Evolutionary conservation across 73 alveolate species (phyloP).

Genomic region (Stentor roeselii): DNA sequence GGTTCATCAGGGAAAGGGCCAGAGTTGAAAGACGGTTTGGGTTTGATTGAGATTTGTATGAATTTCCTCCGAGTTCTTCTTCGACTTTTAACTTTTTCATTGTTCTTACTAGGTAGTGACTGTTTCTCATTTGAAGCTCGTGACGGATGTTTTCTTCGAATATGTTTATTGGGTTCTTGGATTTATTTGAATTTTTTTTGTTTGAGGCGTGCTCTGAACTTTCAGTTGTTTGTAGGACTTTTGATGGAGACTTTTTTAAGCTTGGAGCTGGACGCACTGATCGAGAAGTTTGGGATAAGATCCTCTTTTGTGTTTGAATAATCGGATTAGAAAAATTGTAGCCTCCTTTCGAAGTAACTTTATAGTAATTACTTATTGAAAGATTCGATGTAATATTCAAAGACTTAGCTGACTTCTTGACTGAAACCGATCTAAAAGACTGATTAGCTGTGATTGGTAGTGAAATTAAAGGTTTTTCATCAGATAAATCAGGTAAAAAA

Average conservation of each 20-base stretch:
- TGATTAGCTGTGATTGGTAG: too few relatives aligned
- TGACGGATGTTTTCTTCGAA: conserved; percentile 1
- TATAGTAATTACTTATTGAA: neutral
- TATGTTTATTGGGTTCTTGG: neutral
- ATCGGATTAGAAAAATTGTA: neutral
- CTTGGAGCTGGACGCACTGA: neutral
- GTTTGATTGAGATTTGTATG: neutral
- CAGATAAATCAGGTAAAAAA: too few relatives aligned
- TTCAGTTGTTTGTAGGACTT: neutral
- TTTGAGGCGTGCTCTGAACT: neutral
- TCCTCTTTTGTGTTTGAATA: neutral
- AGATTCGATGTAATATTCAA: too few relatives aligned
- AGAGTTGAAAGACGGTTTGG: neutral
- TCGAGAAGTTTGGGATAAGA: neutral
- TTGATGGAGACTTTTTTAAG: neutral
- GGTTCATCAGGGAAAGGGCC: neutral
- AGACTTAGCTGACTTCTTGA: neutral
- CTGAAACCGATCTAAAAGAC: too few relatives aligned
- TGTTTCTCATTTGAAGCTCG: neutral
- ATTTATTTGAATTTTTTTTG: neutral
- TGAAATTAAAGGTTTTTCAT: too few relatives aligned
- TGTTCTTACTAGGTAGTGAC: neutral
- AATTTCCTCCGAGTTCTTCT: neutral
- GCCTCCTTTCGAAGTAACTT: neutral
- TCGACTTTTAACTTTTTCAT: neutral